These are phyloP conservation scores for Pisolithus orientalis DNA, from an alignment of 768 basidiomycete species.

Conservation along the genomic window DNA sequence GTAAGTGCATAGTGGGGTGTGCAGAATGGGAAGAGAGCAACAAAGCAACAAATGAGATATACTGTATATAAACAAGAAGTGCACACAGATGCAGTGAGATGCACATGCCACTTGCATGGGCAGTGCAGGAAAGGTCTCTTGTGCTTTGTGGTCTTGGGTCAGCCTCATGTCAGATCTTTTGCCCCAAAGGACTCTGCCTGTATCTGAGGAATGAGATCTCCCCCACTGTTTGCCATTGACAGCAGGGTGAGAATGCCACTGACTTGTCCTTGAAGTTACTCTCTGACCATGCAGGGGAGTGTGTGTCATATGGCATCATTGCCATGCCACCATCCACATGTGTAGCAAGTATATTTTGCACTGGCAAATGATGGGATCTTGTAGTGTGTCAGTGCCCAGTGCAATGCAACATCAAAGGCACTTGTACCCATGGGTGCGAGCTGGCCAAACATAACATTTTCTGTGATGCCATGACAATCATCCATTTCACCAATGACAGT, in stretches of 20 bases:
- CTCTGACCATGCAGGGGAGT: conserved; percentile 81
- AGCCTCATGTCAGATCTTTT: no score
- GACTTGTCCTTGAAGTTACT: conserved; percentile 74
- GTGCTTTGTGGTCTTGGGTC: no score
- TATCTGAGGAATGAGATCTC: conserved; percentile 73
- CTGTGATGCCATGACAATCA: conserved; percentile 95
- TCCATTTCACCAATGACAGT: conserved; percentile 98
- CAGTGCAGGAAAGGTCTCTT: no score
- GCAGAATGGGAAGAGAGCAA: no score
- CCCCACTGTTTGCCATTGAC: conserved; percentile 59
- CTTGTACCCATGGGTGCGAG: conserved; percentile 99
- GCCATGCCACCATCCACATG: conserved; percentile 86
- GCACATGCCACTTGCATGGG: no score
- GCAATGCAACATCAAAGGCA: conserved; percentile 77
- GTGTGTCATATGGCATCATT: conserved; percentile 95
- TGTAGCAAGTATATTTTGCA: conserved; percentile 71
- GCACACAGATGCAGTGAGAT: no score
- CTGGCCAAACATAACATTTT: conserved; percentile 98
- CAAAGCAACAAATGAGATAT: no score
- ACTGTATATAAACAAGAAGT: no score
- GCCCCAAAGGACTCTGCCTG: conserved; percentile 74
- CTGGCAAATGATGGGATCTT: conserved; percentile 96
- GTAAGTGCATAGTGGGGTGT: no score
- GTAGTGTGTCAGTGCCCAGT: conserved; percentile 95
- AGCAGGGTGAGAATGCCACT: conserved; percentile 89